Evolutionary conservation across 306 rosid species (phyloP), one percentile per base, ranked within the genome.

Genomic region (Begonia peltatifolia): DNA sequence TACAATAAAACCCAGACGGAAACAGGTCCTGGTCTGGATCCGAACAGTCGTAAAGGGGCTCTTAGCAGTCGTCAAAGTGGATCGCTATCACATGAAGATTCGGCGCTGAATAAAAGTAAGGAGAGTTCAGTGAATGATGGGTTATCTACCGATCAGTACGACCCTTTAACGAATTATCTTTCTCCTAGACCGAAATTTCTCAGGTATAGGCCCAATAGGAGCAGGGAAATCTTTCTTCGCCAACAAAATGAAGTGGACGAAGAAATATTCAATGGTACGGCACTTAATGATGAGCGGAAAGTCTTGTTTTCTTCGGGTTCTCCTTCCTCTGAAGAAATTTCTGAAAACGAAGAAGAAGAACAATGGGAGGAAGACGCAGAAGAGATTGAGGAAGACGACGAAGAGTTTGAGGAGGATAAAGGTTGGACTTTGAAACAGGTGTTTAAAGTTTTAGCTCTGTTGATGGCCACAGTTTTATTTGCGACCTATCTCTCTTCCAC

Each of bases 181-280:
- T 69, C 83, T 59, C 76, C 79, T 12, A 63, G 83, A 42, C 83
- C 83, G 20, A 59, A 49, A 17, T 77, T 69, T 47, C 74, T 69
- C n/a, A 66, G 76, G 13, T 73, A 73, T 63, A 70, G 63, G 46
- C 83, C 79, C 0, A 52, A 46, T 23, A 60, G 76, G 65, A 56
- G 76, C 25, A 35, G 47, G 10, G 68, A 66, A 50, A 58, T 73
- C 55, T 50, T 65, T 16, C 56, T 47, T 61, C 75, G 68, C 10
- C 42, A 5, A 42, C 62, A 47, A 60, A 61, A 63, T 14, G 61
- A 60, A 8, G 16, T 14, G 12, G 54, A 7, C 9, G 73, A 36
- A 48, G 61, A 38, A 11, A 47, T 55, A 50, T 49, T 23, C 38
- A 71, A 12, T 7, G 38, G 38, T 0, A 30, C 38, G 42, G 13